Percentiles rank a stretch among this genome's conserved stretches.
Evolutionary conservation across 2,329 filamentous ascomycete species (phyloP).

Genomic region (Hypoxylon sp.): DNA sequence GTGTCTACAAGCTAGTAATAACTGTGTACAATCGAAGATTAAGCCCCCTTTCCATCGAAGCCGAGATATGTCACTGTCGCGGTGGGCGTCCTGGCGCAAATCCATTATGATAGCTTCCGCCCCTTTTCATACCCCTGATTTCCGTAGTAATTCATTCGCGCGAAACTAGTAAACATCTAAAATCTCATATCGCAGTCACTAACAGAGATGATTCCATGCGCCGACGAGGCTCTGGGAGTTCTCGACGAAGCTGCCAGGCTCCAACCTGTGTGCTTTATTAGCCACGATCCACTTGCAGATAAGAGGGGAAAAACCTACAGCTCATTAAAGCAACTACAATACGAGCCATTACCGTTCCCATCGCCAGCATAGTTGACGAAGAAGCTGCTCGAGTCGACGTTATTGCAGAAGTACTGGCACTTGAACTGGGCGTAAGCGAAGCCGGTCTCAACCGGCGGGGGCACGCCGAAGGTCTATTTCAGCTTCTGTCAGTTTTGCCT

Average conservation of each 20-base stretch:
- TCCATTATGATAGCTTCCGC: constrained; percentile 3
- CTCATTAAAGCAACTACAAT: constrained; percentile 51
- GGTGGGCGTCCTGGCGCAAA: not conserved
- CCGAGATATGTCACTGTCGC: not conserved
- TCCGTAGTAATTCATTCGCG: not conserved
- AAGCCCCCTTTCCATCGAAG: not conserved
- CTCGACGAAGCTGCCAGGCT: constrained; percentile 48
- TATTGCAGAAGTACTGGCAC: constrained; percentile 55
- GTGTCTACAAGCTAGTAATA: not conserved
- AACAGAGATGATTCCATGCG: constrained; percentile 53
- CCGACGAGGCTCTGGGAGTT: constrained; percentile 49
- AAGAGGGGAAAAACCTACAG: constrained; percentile 46
- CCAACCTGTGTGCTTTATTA: constrained; percentile 41
- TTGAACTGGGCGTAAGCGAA: constrained; percentile 55
- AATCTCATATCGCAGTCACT: not conserved
- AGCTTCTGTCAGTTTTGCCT: not conserved
- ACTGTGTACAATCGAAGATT: constrained; percentile 10
- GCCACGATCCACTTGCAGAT: not conserved
- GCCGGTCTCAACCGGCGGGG: constrained; percentile 48
- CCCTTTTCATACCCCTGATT: not conserved
- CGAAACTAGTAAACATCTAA: not conserved
- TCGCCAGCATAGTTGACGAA: constrained; percentile 49
- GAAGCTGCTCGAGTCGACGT: constrained; percentile 48
- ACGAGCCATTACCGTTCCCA: constrained; percentile 40
- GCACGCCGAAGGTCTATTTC: constrained; percentile 52